A percentile compares a stretch with the other conserved stretches of the same genome.
Conservation (phyloP, 2,329 filamentous ascomycete genomes). For the Calonectria fujianensis region DNA sequence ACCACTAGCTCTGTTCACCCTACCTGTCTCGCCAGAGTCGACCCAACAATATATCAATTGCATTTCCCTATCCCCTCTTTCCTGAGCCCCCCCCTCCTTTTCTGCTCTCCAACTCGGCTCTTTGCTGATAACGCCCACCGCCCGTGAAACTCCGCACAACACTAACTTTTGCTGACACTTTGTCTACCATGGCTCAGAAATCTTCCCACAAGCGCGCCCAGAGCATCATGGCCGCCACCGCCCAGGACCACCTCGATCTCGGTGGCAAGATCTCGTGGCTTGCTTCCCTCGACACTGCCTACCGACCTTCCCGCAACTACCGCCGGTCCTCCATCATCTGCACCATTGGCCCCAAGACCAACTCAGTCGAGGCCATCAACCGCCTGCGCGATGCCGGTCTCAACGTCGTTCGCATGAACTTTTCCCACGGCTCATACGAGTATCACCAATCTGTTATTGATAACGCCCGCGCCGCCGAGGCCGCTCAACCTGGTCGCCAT, state of each 20-base stretch:
- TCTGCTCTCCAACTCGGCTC: slow-evolving; percentile 47
- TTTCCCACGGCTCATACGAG: slow-evolving; percentile 87
- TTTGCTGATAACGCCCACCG: slow-evolving; percentile 46
- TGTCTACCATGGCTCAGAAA: slow-evolving; percentile 58
- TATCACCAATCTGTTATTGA: slow-evolving; percentile 99
- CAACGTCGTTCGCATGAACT: slow-evolving; percentile 99
- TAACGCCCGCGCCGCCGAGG: slow-evolving; percentile 92
- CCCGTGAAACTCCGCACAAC: slow-evolving; percentile 35
- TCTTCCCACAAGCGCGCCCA: slow-evolving; percentile 57
- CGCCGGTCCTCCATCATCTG: slow-evolving; percentile 98
- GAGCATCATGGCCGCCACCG: slow-evolving; percentile 75
- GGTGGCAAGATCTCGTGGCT: slow-evolving; percentile 82
- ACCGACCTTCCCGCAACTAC: slow-evolving; percentile 90
- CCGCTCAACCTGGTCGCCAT: slow-evolving; percentile 85
- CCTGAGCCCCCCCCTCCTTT: slow-evolving; percentile 37
- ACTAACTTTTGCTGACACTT: slow-evolving; percentile 46
- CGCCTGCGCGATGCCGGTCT: slow-evolving; percentile 91
- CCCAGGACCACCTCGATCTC: slow-evolving; percentile 90
- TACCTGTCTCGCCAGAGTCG: slow-evolving; percentile 26
- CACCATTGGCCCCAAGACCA: slow-evolving; percentile 99
- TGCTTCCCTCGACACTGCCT: slow-evolving; percentile 88
- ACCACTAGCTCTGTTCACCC: slow-evolving; percentile 30
- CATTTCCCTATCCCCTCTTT: slow-evolving; percentile 38
- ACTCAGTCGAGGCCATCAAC: slow-evolving; percentile 98
- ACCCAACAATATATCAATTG: slow-evolving; percentile 49